These are phyloP conservation scores for Catharanthus roseus DNA, from an alignment of 257 asterid genomes.

Conservation along the genomic window DNA sequence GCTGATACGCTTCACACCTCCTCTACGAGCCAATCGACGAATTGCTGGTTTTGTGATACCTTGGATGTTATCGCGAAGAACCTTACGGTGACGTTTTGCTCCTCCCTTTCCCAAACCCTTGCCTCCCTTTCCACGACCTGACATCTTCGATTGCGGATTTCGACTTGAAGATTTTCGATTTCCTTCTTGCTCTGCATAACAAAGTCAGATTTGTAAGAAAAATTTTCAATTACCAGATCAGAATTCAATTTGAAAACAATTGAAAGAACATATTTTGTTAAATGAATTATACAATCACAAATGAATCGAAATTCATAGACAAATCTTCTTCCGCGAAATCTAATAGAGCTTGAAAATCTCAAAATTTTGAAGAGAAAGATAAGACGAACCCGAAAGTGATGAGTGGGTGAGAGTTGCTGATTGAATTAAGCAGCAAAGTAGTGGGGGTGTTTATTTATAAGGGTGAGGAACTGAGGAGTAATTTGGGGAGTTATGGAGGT, in stretches of 20 bases:
- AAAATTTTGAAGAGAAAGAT: too few relatives aligned
- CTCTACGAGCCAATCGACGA: slow-evolving; percentile 34
- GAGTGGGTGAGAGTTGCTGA: background rate
- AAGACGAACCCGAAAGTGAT: background rate
- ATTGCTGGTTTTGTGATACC: slow-evolving; percentile 33
- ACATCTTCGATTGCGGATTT: slow-evolving; percentile 17
- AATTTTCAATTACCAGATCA: background rate
- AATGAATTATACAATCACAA: too few relatives aligned
- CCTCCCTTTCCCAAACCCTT: slow-evolving; percentile 37
- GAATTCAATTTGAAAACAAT: background rate
- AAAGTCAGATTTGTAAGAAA: background rate
- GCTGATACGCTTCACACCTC: slow-evolving; percentile 33
- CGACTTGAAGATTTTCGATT: background rate
- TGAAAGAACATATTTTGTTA: background rate
- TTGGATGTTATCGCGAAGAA: slow-evolving; percentile 31
- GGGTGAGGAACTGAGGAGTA: background rate
- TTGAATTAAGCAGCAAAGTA: background rate
- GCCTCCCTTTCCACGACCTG: slow-evolving; percentile 36
- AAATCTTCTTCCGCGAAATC: too few relatives aligned
- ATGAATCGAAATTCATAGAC: background rate
- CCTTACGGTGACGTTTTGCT: slow-evolving; percentile 34
- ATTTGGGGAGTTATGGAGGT: background rate
- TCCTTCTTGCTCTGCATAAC: background rate
- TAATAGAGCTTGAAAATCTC: too few relatives aligned
- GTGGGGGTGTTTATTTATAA: background rate